Percentiles rank a stretch among this genome's conserved stretches.
Evolutionary conservation across 495 filamentous ascomycete genomes (phyloP).

Genomic region (Neurospora pannonica): DNA sequence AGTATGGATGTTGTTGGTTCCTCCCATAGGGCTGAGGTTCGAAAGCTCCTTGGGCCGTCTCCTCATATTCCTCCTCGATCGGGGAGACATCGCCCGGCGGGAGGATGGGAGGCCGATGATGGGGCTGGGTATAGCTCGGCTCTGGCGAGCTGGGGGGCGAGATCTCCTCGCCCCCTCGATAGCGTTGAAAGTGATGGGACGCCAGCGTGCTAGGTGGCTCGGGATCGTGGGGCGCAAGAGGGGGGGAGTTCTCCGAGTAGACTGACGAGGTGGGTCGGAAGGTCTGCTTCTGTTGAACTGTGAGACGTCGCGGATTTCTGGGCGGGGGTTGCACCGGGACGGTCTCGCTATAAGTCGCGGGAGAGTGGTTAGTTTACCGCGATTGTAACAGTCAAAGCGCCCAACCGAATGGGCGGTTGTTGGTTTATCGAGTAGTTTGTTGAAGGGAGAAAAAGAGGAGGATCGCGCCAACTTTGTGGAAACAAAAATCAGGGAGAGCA

Average conservation of each 20-base stretch:
- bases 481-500: neutral
- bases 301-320: conserved; percentile 23
- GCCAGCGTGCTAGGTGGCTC: conserved; percentile 21
- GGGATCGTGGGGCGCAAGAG: conserved; percentile 15
- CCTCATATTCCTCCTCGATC: conserved; percentile 35
- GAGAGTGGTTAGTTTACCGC: neutral
- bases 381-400: neutral
- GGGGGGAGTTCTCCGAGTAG: conserved; percentile 27
- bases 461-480: neutral
- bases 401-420: neutral
- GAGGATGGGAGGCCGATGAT: conserved; percentile 9
- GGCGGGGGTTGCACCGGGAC: conserved; percentile 25
- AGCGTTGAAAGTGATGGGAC: conserved; percentile 18
- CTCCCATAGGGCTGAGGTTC: neutral
- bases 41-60: neutral
- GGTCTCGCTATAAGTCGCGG: conserved; percentile 14
- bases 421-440: neutral
- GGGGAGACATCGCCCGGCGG: conserved; percentile 37
- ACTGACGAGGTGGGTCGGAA: conserved; percentile 31
- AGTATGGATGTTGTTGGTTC: neutral
- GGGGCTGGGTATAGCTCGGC: conserved; percentile 12
- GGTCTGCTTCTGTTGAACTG: conserved; percentile 19
- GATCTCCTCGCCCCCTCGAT: conserved; percentile 28
- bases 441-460: neutral
- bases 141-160: conserved; percentile 43